Base-by-base conservation (phyloP, 345 rosid species). In the Eucalyptus cloeziana region DNA sequence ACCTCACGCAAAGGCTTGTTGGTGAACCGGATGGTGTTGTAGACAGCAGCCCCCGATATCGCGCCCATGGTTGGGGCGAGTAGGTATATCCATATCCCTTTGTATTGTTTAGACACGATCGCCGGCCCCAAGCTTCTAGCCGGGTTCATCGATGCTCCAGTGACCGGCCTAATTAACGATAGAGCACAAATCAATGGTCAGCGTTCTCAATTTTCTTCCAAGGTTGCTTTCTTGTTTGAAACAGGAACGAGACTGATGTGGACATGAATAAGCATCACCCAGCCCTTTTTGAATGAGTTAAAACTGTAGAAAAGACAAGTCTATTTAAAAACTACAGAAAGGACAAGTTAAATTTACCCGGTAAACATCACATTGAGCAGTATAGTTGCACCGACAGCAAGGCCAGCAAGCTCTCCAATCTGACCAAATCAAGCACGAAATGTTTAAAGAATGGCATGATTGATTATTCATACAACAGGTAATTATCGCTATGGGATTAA, bases 341-440 rank as follows among this genome's bases (percentile, higher is more conserved):
- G 81, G 87, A 47, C 33, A 16, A 58, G 30, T 86, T 30, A 60
- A 45, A 19, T 54, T 83, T 95, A 98, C 99, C 98, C 99, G 7
- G 99, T 94, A 90, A 98, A 92, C 90, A 97, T 89, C 80, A 98
- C 99, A 89, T 98, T 96, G 24, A 98, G 95, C 24, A 98, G 92
- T 49, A 98, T 94, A 10, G 99, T 97, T 6, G 99, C 89, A 14
- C 99, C 99, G 31, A 98, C 94, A 1, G 99, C 99, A 80, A 98
- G 95, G 43, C 99, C 99, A 6, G 99, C 99, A 49, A 98, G 97
- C 81, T 98, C 99, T 80, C 99, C 99, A 79, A 97, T 95, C 99
- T 98, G 93, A 81, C 37, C 89, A 37, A 58, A 86, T 10, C 31
- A 62, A 56, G 49, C 31, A 12, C 5, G 25, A 86, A 88, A 85